Evolutionary conservation across 2,329 filamentous ascomycete species (phyloP), one percentile per base, ranked within the genome.

Genomic region (Cladobotryum mycophilum): DNA sequence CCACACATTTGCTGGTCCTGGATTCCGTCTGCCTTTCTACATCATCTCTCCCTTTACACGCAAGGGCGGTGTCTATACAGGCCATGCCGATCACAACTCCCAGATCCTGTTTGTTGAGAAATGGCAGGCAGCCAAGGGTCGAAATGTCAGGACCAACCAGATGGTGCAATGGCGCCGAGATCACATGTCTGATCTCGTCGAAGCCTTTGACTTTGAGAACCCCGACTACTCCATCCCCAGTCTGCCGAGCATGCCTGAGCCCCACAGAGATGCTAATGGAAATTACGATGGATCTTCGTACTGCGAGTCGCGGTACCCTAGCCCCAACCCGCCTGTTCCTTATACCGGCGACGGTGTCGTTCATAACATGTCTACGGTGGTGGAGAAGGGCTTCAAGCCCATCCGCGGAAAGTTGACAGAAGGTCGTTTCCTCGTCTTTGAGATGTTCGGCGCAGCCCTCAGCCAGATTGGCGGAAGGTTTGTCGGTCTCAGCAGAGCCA

Each of bases 11-110:
- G 56, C 62, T 11, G 62, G 62, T 5, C 62, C 58, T 12, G 67
- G 67, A 25, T 73, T 77, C 58, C 75, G 78, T 7, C 65, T 80
- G 2, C 77, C 77, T 0, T 76, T 80, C 53, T 75, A 76, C 55
- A 78, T 80, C 60, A 68, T 80, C 49, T 80, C 77, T 0, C 77
- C 77, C 0, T 80, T 74, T 70, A 80, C 76, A 0, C 73, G 76
- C 13, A 74, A 74, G 11, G 74, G 72, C 8, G 70, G 75, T 18
- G 75, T 80, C 2, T 79, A 76, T 54, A 77, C 75, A 1, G 76
- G 80, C 58, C 74, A 75, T 41, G 68, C 72, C 5, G 78, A 80
- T 56, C 78, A 80, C 60, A 78, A 70, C 55, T 80, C 76, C 0
- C 76, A 80, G 52, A 75, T 79, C 25, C 62, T 76, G 40, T 80